phyloP scores from a whole-genome alignment of 139 green algal species.

The Pleodorina starrii region DNA sequence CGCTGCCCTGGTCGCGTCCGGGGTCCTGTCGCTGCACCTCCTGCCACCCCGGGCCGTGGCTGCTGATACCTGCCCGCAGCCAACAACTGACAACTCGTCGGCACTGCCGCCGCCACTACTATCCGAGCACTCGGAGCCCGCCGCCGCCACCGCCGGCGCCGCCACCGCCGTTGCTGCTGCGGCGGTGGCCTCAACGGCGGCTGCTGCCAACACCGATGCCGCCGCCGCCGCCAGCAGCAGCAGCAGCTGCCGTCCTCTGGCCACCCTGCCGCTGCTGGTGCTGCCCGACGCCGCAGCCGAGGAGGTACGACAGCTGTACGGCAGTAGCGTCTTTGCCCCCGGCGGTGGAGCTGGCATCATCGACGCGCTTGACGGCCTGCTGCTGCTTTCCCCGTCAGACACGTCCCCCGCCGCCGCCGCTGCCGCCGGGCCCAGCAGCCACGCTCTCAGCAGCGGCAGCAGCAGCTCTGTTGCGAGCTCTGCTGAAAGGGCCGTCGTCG shows the following conservation, averaged over 20 bases:
- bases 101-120: too few species aligned
- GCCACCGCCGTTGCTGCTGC: not conserved
- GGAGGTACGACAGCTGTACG: constrained; percentile 17
- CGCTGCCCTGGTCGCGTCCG: too few species aligned
- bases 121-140: not conserved
- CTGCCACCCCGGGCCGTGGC: too few species aligned
- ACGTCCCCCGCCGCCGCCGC: too few species aligned
- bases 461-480: too few species aligned
- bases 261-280: constrained; percentile 22
- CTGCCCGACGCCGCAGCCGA: not conserved
- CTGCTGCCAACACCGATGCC: not conserved
- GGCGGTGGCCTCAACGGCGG: not conserved
- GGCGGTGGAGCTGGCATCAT: not conserved
- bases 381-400: not conserved
- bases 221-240: too few species aligned
- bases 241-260: not conserved
- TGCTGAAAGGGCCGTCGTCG: too few species aligned
- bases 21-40: too few species aligned
- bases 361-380: not conserved
- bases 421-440: too few species aligned
- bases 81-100: too few species aligned
- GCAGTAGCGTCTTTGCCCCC: not conserved
- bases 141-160: not conserved
- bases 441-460: too few species aligned
- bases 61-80: too few species aligned